Base-by-base conservation (phyloP, 202 grass and related monocot genomes). In the Brachypodium distachyon region DNA sequence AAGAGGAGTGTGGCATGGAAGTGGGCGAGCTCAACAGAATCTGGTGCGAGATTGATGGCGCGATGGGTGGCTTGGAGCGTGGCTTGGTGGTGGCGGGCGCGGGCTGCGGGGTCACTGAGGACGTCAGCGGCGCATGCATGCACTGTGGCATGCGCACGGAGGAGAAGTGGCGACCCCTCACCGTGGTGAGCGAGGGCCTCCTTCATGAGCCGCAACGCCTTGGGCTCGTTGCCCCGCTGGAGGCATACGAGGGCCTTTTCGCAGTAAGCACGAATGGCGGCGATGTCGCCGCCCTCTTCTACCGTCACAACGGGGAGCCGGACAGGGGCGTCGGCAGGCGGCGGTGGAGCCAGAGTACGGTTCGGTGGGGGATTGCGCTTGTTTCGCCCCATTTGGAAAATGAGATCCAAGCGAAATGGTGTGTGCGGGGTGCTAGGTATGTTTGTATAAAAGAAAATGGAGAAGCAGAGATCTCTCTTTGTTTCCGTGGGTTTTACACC, bases 21-120 rank as follows among this genome's bases (percentile, higher is more conserved):
- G 53, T 90, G 83, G 43, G 95, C 82, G 6, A 94, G 90, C 77
- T 94, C 91, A 54, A 94, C 39, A 9, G 95, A 98, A 5, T 84
- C 76, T 34, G 95, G 95, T 17, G 87, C 86, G 3, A 98, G 89
- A 33, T 89, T 77, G 21, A 82, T 74, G 13, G 95, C 89, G 58
- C 80, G 83, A 42, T 60, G 73, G 11, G 95, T 89, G 1, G 84
- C 82, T 18, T 90, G 80, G 55, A 94, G 72, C 12, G 95, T 87
- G 3, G 65, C 42, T 42, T 69, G 78, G 9, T 82, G 59, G 81
- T 98, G 91, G 43, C 87, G 87, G 53, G 70, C 79, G 84, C 93
- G 92, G 29, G 67, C 73, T 5, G 36, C 69, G 8, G 84, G 63
- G 52, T 94, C 91, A 41, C 86, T 91, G 44, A 94, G 77, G 55